Evolutionary conservation across 139 green algal species (phyloP), one percentile per base, ranked within the genome.

Genomic region (Marvania coccoides): DNA sequence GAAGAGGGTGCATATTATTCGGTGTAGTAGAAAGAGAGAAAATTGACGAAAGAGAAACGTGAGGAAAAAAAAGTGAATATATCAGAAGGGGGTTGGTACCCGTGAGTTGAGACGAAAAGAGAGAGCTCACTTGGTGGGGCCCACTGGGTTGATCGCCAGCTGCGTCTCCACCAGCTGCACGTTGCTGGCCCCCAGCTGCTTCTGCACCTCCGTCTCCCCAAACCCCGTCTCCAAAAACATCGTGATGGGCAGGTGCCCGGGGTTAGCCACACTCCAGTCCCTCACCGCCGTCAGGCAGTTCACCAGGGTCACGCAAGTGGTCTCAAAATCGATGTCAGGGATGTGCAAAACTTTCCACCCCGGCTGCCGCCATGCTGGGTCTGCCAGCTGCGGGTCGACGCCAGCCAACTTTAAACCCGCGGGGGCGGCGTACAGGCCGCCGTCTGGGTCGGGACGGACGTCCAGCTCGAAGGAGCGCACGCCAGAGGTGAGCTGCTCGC

Each of bases 341-440:
- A 78, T 47, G 51, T 80, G 73, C 28, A 80, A 51, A 13, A 73
- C 69, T 65, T 75, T 75, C 39, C 61, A 75, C 3, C 69, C 69
- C 1, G 69, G 69, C 45, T 67, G 62, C 36, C 61, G 15, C 29
- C 60, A 57, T 9, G 29, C 24, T 0, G 61, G 15, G 30, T 75
- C 63, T 1, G 7, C 19, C 36, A 75, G 47, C 42, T 42, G 70
- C 24, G 58, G 65, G 47, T 39, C 31, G 7, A 29, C 28, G 3
- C 60, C 60, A 7, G 72, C 72, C 13, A 79, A 15, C 30, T 45
- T 33, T 26, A 79, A 56, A 10, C 35, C 58, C 0, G 63, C 72
- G 8, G 59, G 38, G 30, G 47, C 29, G 39, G 24, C 47, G 28
- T 75, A 80, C n/a, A 38, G 64, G 14, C 73, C 61, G 1, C 73